Percentiles rank a stretch among this genome's conserved stretches.
Conservation (phyloP, 345 rosid species). For the Hibiscus syriacus region DNA sequence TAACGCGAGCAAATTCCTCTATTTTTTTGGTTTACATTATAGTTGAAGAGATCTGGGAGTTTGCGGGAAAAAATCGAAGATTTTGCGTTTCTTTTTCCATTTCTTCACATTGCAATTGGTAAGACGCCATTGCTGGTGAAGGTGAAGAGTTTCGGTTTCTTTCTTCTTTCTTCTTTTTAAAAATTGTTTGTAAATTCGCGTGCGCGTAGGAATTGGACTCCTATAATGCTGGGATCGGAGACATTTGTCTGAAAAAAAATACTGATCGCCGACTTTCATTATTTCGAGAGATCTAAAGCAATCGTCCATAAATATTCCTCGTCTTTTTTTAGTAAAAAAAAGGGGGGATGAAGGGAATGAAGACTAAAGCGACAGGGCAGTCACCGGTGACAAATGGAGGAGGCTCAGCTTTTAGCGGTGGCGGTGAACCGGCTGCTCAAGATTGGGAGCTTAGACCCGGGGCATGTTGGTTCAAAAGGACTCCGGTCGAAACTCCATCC, state of each 20-base stretch:
- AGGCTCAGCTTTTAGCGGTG: slow-evolving; percentile 24
- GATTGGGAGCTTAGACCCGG: slow-evolving; percentile 98
- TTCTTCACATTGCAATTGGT: slow-evolving; percentile 7
- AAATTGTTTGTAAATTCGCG: slow-evolving; percentile 18
- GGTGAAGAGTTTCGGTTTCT: slow-evolving; percentile 9
- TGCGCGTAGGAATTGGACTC: slow-evolving; percentile 32
- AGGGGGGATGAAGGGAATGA: slow-evolving; percentile 74
- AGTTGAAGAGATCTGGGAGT: slow-evolving; percentile 13
- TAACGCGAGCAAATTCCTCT: background rate
- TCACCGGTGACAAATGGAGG: slow-evolving; percentile 30
- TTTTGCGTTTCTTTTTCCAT: background rate
- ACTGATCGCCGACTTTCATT: slow-evolving; percentile 19
- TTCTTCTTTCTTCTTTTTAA: background rate
- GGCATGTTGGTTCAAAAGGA: slow-evolving; percentile 98
- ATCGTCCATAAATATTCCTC: background rate
- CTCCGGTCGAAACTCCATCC: slow-evolving; percentile 48
- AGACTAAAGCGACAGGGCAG: slow-evolving; percentile 45
- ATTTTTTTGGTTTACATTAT: slow-evolving; percentile 1
- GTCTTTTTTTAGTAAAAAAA: slow-evolving; percentile 14
- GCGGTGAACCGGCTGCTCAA: slow-evolving; percentile 38
- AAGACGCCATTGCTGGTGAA: slow-evolving; percentile 20
- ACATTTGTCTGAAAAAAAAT: slow-evolving; percentile 25
- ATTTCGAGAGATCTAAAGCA: slow-evolving; percentile 30
- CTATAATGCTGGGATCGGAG: slow-evolving; percentile 31
- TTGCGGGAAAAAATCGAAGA: slow-evolving; percentile 10